These are phyloP conservation scores for Monilinia laxa DNA, from an alignment of 2,329 filamentous ascomycete species.

Conservation along the genomic window DNA sequence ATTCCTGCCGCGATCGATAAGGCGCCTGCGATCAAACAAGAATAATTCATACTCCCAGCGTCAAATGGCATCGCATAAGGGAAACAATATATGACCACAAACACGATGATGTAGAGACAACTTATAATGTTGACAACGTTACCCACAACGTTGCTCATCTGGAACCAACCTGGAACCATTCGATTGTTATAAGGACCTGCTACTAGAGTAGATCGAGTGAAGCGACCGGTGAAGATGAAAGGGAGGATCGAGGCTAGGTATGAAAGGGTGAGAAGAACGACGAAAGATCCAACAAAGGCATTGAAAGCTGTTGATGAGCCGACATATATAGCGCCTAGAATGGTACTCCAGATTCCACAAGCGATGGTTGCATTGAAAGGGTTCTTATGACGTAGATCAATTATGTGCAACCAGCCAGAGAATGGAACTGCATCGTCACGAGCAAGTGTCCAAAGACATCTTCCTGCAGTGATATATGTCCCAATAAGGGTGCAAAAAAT, in stretches of 20 bases:
- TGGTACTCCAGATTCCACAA: conserved; percentile 50
- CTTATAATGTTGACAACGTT: conserved; percentile 53
- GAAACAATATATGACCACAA: conserved; percentile 64
- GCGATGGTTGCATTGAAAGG: conserved; percentile 57
- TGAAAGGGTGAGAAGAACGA: conserved; percentile 54
- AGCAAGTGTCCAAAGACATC: conserved; percentile 62
- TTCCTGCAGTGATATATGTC: conserved; percentile 59
- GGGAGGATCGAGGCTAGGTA: conserved; percentile 65
- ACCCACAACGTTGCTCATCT: conserved; percentile 50
- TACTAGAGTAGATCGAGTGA: conserved; percentile 20
- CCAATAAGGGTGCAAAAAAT: conserved; percentile 54
- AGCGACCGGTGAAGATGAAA: conserved; percentile 49
- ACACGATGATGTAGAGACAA: conserved; percentile 58
- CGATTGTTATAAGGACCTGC: conserved; percentile 34
- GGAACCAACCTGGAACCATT: conserved; percentile 58
- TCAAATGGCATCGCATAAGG: conserved; percentile 49
- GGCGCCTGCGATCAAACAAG: conserved; percentile 47
- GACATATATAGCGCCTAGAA: conserved; percentile 64
- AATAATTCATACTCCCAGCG: conserved; percentile 54
- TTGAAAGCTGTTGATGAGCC: conserved; percentile 66
- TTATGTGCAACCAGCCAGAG: conserved; percentile 46
- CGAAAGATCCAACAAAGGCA: conserved; percentile 62
- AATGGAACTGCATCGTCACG: conserved; percentile 59
- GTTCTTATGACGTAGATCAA: conserved; percentile 49
- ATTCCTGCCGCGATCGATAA: conserved; percentile 43